These are phyloP conservation scores for Boletus pseudo-olivaceus DNA, from an alignment of 768 basidiomycete species.

Conservation along the genomic window DNA sequence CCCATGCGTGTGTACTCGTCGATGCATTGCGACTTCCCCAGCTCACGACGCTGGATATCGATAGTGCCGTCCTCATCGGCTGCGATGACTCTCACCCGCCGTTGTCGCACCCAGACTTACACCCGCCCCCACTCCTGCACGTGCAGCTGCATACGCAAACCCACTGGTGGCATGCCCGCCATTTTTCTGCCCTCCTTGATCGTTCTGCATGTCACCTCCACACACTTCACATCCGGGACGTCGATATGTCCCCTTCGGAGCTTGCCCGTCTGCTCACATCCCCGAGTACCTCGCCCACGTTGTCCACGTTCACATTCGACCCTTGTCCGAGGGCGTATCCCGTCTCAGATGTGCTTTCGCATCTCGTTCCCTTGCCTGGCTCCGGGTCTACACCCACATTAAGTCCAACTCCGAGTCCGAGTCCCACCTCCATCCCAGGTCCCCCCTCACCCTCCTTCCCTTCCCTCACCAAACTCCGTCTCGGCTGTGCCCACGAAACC, in stretches of 20 bases:
- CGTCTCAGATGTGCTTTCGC: constrained; percentile 16
- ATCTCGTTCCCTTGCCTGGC: neutral
- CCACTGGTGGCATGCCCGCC: constrained; percentile 21
- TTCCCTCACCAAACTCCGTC: constrained; percentile 15
- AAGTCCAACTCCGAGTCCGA: neutral
- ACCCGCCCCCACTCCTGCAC: neutral
- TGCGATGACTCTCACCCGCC: constrained; percentile 11
- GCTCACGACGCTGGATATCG: constrained; percentile 20
- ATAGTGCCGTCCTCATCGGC: constrained; percentile 17
- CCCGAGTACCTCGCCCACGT: constrained; percentile 12
- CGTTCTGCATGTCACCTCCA: constrained; percentile 20
- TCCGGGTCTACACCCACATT: neutral
- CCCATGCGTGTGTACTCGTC: constrained; percentile 16
- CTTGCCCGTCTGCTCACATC: constrained; percentile 18
- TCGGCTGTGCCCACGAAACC: constrained; percentile 22
- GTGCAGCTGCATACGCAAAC: neutral
- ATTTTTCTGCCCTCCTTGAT: constrained; percentile 22
- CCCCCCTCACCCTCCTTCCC: constrained; percentile 7
- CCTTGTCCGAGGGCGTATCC: constrained; percentile 19
- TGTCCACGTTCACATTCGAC: constrained; percentile 23
- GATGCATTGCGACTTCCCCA: constrained; percentile 22
- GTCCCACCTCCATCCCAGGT: neutral
- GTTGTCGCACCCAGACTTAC: constrained; percentile 11
- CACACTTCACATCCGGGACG: constrained; percentile 17
- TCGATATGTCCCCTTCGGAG: constrained; percentile 23